phyloP scores from a whole-genome alignment of 2,329 filamentous ascomycete species.

The Periglandula ipomoeae region DNA sequence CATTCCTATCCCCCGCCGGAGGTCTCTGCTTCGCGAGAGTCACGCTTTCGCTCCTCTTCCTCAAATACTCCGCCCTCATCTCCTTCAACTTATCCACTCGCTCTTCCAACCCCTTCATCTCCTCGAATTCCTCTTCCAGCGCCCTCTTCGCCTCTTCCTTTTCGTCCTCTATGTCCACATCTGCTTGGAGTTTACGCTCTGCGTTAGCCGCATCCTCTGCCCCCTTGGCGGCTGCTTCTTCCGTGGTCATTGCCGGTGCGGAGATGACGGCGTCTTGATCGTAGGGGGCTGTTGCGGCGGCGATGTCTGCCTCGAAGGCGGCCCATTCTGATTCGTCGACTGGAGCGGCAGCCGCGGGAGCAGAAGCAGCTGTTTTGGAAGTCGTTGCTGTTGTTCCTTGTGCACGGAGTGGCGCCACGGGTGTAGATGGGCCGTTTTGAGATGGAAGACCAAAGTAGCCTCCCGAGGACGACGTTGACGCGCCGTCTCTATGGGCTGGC shows the following conservation, averaged over 20 bases:
- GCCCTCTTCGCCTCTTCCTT: slow-evolving; percentile 66
- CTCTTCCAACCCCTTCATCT: slow-evolving; percentile 72
- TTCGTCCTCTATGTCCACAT: slow-evolving; percentile 53
- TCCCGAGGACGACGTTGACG: slow-evolving; percentile 31
- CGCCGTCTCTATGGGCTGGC: slow-evolving; percentile 35
- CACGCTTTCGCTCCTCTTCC: slow-evolving; percentile 23
- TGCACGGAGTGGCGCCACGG: slow-evolving; percentile 22
- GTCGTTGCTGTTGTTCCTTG: slow-evolving; percentile 6
- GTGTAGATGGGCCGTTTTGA: slow-evolving; percentile 8
- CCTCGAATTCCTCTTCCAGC: slow-evolving; percentile 69
- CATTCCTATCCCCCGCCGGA: slow-evolving; percentile 6
- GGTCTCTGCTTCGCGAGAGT: slow-evolving; percentile 19
- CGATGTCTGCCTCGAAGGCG: slow-evolving; percentile 78
- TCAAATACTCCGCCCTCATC: slow-evolving; percentile 57
- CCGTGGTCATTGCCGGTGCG: slow-evolving; percentile 57
- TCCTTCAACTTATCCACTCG: slow-evolving; percentile 61
- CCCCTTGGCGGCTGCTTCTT: slow-evolving; percentile 49
- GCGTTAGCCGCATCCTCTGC: slow-evolving; percentile 41
- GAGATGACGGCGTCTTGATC: slow-evolving; percentile 51
- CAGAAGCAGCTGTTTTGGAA: neutral
- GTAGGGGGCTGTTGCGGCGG: slow-evolving; percentile 30
- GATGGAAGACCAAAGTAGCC: slow-evolving; percentile 9
- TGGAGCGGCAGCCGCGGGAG: slow-evolving; percentile 13
- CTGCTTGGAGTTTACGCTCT: slow-evolving; percentile 43
- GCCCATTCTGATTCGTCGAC: slow-evolving; percentile 75